Percentiles rank a stretch among this genome's conserved stretches.
Evolutionary conservation across 2,329 filamentous ascomycete genomes (phyloP).

Genomic region (Rhinocladiella mackenziei): DNA sequence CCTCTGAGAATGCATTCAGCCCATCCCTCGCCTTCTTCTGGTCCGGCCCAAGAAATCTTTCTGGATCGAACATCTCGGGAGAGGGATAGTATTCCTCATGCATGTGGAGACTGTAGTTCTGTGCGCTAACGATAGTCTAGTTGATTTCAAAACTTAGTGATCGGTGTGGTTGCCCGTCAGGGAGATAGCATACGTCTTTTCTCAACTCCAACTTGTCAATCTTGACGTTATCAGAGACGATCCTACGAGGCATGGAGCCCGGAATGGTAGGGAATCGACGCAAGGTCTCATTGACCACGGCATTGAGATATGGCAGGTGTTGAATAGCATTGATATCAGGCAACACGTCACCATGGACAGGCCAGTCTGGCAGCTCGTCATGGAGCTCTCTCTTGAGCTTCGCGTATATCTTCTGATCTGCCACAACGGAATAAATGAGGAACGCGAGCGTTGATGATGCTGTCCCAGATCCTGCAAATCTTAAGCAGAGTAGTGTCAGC

Average conservation of each 20-base stretch:
- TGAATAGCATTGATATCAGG: neutral
- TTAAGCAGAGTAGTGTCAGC: neutral
- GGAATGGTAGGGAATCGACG: conserved; percentile 4
- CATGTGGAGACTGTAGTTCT: conserved; percentile 4
- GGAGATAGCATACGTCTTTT: neutral
- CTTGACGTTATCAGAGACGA: neutral
- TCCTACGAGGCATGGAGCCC: neutral
- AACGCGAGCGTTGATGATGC: neutral
- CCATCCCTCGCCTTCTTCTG: neutral
- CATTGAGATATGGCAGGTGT: conserved; percentile 6
- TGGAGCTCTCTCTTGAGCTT: conserved; percentile 1
- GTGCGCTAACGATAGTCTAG: conserved; percentile 2
- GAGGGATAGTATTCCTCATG: neutral
- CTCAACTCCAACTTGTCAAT: neutral
- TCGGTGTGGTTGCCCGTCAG: neutral
- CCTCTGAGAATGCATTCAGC: conserved; percentile 3
- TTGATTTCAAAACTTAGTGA: neutral
- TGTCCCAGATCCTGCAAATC: conserved; percentile 1
- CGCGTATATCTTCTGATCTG: neutral
- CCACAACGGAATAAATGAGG: neutral
- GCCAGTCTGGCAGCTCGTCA: neutral
- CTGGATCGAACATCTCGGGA: neutral
- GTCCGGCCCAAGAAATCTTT: neutral
- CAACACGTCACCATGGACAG: neutral
- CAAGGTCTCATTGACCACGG: conserved; percentile 3